Percentiles rank a stretch among this genome's conserved stretches.
Conservation (phyloP, 164 flowering plant species). For the Annona squamosa region DNA sequence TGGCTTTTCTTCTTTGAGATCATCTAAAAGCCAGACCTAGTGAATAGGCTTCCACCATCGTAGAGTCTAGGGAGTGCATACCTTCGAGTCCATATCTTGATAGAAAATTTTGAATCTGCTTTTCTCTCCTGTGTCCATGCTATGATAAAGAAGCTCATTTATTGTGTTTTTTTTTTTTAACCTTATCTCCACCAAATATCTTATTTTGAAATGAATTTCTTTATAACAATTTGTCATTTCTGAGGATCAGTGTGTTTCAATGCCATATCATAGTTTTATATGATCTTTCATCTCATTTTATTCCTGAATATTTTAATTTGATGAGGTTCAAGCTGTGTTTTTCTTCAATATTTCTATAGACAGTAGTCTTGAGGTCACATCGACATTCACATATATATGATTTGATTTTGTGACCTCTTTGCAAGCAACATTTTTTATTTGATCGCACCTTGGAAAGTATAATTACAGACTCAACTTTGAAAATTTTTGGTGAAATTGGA, state of each 20-base stretch:
- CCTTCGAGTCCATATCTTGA: neutral
- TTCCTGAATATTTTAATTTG: neutral
- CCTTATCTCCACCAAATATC: too few species aligned
- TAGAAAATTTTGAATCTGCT: too few species aligned
- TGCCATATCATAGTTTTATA: neutral
- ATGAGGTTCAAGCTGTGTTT: neutral
- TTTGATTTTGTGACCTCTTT: neutral
- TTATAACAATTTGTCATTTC: neutral
- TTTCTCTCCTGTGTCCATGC: too few species aligned
- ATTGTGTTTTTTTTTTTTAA: too few species aligned
- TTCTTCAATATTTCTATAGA: neutral
- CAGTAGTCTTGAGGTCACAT: neutral
- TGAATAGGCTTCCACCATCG: neutral
- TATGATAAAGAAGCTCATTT: too few species aligned
- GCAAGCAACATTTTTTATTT: neutral
- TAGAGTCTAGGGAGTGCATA: neutral
- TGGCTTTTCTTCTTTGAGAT: neutral
- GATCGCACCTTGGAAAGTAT: neutral
- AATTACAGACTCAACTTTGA: too few species aligned
- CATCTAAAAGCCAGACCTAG: neutral
- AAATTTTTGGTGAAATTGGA: neutral
- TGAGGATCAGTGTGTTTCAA: neutral
- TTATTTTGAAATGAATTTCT: too few species aligned
- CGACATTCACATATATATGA: neutral
- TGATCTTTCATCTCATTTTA: neutral